phyloP scores from a whole-genome alignment of 2,329 filamentous ascomycete genomes.

The Ascochyta viciae-villosae region DNA sequence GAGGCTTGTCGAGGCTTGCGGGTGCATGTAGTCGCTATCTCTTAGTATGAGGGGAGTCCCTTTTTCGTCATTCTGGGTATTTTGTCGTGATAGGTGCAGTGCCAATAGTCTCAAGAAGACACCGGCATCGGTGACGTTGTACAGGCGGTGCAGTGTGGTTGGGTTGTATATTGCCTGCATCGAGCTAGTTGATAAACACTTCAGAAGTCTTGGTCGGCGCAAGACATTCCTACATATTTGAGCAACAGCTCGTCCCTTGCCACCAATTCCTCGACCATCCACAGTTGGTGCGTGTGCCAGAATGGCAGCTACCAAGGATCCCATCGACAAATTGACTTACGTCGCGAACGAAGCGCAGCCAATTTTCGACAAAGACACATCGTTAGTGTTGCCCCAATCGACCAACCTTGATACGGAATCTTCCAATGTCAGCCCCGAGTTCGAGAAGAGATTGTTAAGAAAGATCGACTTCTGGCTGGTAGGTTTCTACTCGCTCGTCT shows the following conservation, averaged over 20 bases:
- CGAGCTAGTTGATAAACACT: background rate
- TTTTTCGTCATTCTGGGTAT: slow-evolving; percentile 20
- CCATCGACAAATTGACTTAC: slow-evolving; percentile 21
- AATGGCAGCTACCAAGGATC: slow-evolving; percentile 18
- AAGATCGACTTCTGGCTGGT: slow-evolving; percentile 41
- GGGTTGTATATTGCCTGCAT: background rate
- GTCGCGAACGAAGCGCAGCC: slow-evolving; percentile 15
- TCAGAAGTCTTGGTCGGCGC: background rate
- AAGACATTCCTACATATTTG: too few relatives aligned
- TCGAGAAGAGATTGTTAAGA: slow-evolving; percentile 25
- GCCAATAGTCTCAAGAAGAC: background rate
- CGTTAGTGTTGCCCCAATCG: background rate
- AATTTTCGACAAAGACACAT: slow-evolving; percentile 1
- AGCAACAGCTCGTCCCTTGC: background rate
- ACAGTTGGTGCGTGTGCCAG: background rate
- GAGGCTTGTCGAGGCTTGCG: slow-evolving; percentile 11
- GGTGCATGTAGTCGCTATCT: background rate
- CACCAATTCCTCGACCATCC: background rate
- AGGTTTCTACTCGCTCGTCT: slow-evolving; percentile 42
- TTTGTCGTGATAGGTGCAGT: slow-evolving; percentile 20
- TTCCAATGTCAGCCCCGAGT: background rate
- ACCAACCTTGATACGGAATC: background rate
- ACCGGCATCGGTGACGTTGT: background rate
- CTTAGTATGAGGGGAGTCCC: background rate
- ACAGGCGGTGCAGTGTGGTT: background rate